phyloP scores from a whole-genome alignment of 441 rosid genomes.

The Populus hybrid region DNA sequence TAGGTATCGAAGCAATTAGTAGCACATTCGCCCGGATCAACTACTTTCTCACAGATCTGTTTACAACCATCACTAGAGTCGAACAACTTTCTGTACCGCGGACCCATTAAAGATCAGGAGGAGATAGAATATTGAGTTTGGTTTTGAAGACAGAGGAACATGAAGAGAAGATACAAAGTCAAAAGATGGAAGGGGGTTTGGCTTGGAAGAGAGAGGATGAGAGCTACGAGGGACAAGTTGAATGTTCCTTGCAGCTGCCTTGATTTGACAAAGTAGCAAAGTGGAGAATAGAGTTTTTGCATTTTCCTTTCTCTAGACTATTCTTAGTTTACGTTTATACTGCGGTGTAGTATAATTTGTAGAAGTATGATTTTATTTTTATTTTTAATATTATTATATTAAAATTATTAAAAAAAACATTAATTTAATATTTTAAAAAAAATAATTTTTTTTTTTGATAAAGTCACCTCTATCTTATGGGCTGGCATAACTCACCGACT shows the following conservation, averaged over 20 bases:
- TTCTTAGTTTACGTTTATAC: too few species aligned
- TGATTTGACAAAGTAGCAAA: background rate
- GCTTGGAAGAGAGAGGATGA: background rate
- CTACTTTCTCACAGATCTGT: background rate
- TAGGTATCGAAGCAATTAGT: background rate
- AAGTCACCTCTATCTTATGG: background rate
- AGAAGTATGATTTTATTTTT: too few species aligned
- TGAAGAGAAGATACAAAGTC: background rate
- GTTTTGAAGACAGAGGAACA: slow-evolving; percentile 2
- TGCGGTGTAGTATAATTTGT: too few species aligned
- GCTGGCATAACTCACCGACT: background rate
- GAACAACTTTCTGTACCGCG: slow-evolving; percentile 24
- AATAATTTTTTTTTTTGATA: too few species aligned
- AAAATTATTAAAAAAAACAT: too few species aligned
- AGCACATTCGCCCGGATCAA: background rate
- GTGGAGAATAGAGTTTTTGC: too few species aligned
- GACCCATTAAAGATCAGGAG: slow-evolving; percentile 24
- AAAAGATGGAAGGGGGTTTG: background rate
- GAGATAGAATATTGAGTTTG: background rate
- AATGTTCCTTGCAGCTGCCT: background rate
- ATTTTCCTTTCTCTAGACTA: too few species aligned
- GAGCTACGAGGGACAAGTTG: background rate
- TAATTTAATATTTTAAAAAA: too few species aligned
- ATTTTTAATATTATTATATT: too few species aligned
- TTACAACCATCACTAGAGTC: background rate